phyloP scores from a whole-genome alignment of 768 basidiomycete species.

The Podaxis sp. region DNA sequence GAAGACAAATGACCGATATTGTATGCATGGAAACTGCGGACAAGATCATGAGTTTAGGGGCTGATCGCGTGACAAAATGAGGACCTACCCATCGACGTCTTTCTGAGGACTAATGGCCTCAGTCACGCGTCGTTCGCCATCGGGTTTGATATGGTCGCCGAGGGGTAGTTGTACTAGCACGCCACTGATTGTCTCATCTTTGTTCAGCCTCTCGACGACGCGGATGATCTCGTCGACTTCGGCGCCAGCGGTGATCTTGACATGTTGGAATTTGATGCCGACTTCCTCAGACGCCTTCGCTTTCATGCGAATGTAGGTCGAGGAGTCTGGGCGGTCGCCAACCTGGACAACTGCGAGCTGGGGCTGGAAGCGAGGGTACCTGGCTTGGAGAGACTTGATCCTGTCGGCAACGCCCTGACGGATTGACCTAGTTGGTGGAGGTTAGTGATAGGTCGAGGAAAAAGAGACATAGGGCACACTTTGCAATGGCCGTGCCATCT shows the following conservation, averaged over 20 bases:
- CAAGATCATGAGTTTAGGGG: neutral
- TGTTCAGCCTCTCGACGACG: conserved; percentile 78
- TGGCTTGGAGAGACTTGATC: conserved; percentile 61
- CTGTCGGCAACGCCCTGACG: conserved; percentile 71
- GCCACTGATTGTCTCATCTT: conserved; percentile 78
- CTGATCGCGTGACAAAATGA: neutral
- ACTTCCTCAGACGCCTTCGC: conserved; percentile 92
- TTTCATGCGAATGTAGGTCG: conserved; percentile 97
- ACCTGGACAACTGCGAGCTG: conserved; percentile 92
- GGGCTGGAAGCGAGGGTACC: conserved; percentile 86
- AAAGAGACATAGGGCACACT: conserved; percentile 45
- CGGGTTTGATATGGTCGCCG: conserved; percentile 73
- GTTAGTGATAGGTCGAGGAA: conserved; percentile 8
- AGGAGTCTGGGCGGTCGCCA: conserved; percentile 87
- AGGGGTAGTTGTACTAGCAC: conserved; percentile 96
- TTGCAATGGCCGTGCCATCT: conserved; percentile 83
- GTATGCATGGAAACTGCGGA: conserved; percentile 88
- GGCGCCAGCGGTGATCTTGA: conserved; percentile 67
- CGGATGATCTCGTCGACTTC: conserved; percentile 74
- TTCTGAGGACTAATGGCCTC: conserved; percentile 93
- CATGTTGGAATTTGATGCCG: conserved; percentile 84
- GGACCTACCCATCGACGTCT: conserved; percentile 90
- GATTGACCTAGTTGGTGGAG: conserved; percentile 57
- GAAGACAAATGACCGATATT: conserved; percentile 96
- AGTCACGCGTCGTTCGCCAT: conserved; percentile 88